These are phyloP conservation scores for Lipomyces starkeyi DNA, from an alignment of 805 yeast species.

Conservation along the genomic window DNA sequence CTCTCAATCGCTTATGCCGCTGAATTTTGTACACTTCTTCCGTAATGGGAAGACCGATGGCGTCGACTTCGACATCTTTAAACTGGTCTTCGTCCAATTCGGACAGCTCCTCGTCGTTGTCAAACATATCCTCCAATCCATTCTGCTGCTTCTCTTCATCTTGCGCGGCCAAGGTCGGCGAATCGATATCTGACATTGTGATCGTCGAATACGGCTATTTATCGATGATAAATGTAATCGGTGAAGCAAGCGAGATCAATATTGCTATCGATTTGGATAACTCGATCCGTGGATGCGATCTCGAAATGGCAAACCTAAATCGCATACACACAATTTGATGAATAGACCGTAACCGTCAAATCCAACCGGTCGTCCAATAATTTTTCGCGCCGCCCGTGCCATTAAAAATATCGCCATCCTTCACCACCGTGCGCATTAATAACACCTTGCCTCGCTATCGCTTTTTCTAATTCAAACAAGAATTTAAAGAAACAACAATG, in stretches of 20 bases:
- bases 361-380: too few relatives aligned
- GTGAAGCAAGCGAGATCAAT: neutral
- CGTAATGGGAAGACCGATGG: constrained; percentile 44
- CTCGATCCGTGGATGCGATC: neutral
- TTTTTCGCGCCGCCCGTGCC: too few relatives aligned
- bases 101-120: constrained; percentile 47
- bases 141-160: constrained; percentile 26
- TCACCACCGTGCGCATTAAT: too few relatives aligned
- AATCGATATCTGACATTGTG: constrained; percentile 4
- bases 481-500: constrained; percentile 39
- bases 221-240: too few relatives aligned
- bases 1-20: constrained; percentile 45
- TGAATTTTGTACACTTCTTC: constrained; percentile 50
- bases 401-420: too few relatives aligned
- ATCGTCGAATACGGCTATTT: neutral
- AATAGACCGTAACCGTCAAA: too few relatives aligned
- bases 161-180: constrained; percentile 13
- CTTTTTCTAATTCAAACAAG: neutral
- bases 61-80: constrained; percentile 44
- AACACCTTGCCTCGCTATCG: too few relatives aligned
- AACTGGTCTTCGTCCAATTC: constrained; percentile 51
- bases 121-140: constrained; percentile 18
- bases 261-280: neutral
- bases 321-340: too few relatives aligned
- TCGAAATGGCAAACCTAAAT: neutral